These are phyloP conservation scores for Hamigera avellanea DNA, from an alignment of 495 filamentous ascomycete genomes.

Conservation along the genomic window DNA sequence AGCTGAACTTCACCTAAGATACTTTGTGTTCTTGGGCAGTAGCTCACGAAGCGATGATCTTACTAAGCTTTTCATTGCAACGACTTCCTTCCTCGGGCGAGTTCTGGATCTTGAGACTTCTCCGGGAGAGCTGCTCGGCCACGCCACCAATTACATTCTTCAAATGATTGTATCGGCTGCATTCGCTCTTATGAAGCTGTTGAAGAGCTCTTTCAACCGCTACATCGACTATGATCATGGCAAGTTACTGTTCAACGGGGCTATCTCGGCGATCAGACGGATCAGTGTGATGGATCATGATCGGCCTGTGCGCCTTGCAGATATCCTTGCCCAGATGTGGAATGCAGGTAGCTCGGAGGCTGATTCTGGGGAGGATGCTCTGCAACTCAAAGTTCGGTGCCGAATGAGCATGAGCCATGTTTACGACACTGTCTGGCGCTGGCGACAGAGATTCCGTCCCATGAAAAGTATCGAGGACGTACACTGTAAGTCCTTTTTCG, in stretches of 20 bases:
- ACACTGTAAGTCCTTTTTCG: conserved; percentile 19
- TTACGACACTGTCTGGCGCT: conserved; percentile 39
- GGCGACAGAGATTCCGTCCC: conserved; percentile 35
- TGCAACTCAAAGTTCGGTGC: conserved; percentile 35
- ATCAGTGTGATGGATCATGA: conserved; percentile 81
- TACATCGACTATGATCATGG: conserved; percentile 63
- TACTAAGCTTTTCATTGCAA: conserved; percentile 55
- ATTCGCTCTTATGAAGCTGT: conserved; percentile 74
- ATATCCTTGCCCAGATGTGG: conserved; percentile 40
- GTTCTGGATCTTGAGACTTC: conserved; percentile 36
- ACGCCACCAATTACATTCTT: conserved; percentile 77
- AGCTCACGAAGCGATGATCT: conserved; percentile 59
- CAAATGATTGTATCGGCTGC: conserved; percentile 88
- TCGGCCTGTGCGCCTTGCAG: conserved; percentile 48
- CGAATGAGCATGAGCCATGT: conserved; percentile 42
- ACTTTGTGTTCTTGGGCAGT: conserved; percentile 36
- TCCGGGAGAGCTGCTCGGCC: conserved; percentile 46
- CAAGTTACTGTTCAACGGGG: conserved; percentile 60
- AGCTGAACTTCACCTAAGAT: conserved; percentile 32
- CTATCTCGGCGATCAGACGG: conserved; percentile 63
- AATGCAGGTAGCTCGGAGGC: conserved; percentile 26
- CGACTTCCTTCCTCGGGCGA: conserved; percentile 36
- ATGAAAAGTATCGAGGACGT: conserved; percentile 29
- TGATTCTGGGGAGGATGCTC: conserved; percentile 20
- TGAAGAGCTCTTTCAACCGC: conserved; percentile 66